phyloP scores from a whole-genome alignment of 768 basidiomycete species.

The Serendipita sp. region DNA sequence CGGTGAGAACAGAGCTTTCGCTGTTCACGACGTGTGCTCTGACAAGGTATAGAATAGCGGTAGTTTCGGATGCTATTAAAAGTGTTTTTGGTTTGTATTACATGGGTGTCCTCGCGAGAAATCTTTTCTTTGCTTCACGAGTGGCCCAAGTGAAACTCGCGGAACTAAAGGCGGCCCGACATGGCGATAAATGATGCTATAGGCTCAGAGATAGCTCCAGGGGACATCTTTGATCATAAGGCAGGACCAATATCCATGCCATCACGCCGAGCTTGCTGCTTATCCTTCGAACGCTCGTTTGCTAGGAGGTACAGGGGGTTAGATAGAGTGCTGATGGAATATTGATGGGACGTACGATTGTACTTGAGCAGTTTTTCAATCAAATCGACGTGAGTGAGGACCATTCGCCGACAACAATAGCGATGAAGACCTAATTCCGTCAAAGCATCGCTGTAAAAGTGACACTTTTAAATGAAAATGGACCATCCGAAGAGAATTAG shows the following conservation, averaged over 20 bases:
- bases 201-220: no score
- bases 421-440: constrained; percentile 79
- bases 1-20: no score
- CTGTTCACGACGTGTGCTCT: no score
- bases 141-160: no score
- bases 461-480: neutral
- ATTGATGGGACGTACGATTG: constrained; percentile 50
- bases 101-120: no score
- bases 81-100: no score
- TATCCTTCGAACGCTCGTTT: constrained; percentile 17
- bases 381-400: constrained; percentile 90
- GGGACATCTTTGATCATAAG: neutral
- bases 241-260: neutral
- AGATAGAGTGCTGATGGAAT: neutral
- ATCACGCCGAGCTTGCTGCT: neutral
- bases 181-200: no score
- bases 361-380: constrained; percentile 95
- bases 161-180: no score
- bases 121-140: no score
- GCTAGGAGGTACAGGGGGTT: constrained; percentile 8
- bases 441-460: constrained; percentile 53
- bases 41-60: no score
- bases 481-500: constrained; percentile 3
- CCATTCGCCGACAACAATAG: constrained; percentile 95
- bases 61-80: no score